phyloP scores from a whole-genome alignment of 192 early-diverging fungal species.

The Haplosporangium gracile region DNA sequence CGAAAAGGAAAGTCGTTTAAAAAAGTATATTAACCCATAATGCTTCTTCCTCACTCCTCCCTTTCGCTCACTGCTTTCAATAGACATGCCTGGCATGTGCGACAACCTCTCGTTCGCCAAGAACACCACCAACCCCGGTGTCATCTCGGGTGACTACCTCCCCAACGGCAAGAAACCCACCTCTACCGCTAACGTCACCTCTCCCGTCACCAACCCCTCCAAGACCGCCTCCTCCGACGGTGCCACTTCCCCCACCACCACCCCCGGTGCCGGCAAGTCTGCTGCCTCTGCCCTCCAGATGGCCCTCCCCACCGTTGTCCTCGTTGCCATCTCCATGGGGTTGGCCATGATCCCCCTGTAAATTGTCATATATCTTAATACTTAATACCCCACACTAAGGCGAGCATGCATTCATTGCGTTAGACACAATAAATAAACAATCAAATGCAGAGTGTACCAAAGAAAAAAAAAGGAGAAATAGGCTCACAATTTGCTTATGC shows the following conservation, averaged over 20 bases:
- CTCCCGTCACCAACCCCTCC: neutral
- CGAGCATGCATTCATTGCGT: neutral
- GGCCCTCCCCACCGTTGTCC: constrained; percentile 20
- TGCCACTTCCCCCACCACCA: neutral
- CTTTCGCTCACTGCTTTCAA: neutral
- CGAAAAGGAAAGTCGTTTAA: neutral
- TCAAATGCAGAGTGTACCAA: no score
- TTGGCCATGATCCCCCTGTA: constrained; percentile 32
- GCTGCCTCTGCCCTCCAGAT: constrained; percentile 31
- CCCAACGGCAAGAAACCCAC: constrained; percentile 32
- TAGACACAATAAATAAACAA: neutral
- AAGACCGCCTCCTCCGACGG: neutral
- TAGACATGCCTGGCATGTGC: constrained; percentile 30
- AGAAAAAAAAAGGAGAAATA: no score
- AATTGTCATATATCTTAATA: constrained; percentile 42
- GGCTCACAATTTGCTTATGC: no score
- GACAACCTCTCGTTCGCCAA: constrained; percentile 20
- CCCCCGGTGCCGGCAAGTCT: neutral
- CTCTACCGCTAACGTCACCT: neutral
- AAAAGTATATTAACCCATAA: neutral
- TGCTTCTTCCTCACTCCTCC: neutral
- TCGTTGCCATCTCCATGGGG: constrained; percentile 37
- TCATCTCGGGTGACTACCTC: constrained; percentile 36
- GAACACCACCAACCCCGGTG: constrained; percentile 24
- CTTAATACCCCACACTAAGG: neutral